Percentiles rank a stretch among this genome's conserved stretches.
These are phyloP conservation scores for Chrysochromulina tobinii DNA, from an alignment of 78 protist genomes.

Conservation along the genomic window DNA sequence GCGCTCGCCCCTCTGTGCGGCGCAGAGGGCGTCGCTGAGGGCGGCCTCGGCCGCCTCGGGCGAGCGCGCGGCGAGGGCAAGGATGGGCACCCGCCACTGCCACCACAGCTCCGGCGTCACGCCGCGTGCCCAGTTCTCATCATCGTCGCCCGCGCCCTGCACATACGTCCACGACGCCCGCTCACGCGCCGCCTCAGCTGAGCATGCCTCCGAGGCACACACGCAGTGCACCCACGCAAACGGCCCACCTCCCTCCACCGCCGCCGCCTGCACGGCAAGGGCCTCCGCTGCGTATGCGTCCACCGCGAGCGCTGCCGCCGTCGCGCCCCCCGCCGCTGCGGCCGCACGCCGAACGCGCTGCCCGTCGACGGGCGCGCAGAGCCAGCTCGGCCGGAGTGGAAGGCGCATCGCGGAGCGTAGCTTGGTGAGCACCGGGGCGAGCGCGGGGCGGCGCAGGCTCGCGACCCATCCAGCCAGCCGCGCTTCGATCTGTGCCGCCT, in stretches of 20 bases:
- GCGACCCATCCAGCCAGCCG: background rate
- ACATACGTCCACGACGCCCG: background rate
- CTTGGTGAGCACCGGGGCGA: background rate
- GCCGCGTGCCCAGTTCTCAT: conserved; percentile 18
- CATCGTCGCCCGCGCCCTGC: conserved; percentile 22
- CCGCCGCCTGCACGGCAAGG: too few species aligned
- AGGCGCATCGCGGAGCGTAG: too few species aligned
- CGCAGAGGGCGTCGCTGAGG: too few species aligned
- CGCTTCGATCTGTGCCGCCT: background rate
- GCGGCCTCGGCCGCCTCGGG: too few species aligned
- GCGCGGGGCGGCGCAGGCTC: background rate
- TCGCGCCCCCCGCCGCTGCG: too few species aligned
- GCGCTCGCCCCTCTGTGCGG: too few species aligned
- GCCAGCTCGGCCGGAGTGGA: background rate
- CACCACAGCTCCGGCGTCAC: background rate
- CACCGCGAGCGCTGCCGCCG: too few species aligned
- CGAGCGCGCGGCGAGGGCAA: background rate
- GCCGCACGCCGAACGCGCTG: too few species aligned
- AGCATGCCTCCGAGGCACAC: background rate
- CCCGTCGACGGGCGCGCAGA: background rate
- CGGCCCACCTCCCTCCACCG: too few species aligned
- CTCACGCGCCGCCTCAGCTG: background rate
- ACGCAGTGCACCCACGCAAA: background rate
- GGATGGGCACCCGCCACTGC: background rate
- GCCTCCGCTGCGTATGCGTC: too few species aligned